Base-by-base conservation (phyloP, 2,329 filamentous ascomycete species). In the Fusarium neocosmosporiellum region DNA sequence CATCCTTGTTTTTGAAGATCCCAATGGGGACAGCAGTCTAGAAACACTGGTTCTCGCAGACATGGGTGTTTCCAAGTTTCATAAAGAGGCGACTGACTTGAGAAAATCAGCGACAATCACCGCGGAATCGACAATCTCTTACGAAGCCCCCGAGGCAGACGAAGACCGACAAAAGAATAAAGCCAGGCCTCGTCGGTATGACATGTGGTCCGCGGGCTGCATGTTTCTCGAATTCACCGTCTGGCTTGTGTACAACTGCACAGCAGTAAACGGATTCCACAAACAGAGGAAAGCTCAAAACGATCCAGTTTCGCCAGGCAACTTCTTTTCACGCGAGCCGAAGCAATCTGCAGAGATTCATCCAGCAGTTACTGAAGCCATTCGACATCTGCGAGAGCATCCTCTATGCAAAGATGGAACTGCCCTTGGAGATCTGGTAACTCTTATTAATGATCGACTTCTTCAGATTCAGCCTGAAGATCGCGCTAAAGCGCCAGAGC, bases 131-230 rank as follows among this genome's bases (percentile, higher is more conserved):
- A 75, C 72, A 1, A 29, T 66, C 7, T 54, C 48, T 8, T 75
- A 75, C 14, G 69, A 74, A 54, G 64, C 72, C 2, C 72, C 71
- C 2, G 72, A 75, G 48, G 69, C 62, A 18, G 36, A 67, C 1
- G 53, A 53, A 0, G 54, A 68, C 22, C 36, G 53, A 2, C 14
- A 14, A 33, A 36, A 62, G 5, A 31, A 48, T 4, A 55, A 14
- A 0, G 41, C 71, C 9, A 67, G 72, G n/a, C 37, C 59, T 3
- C 62, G 72, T 0, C 36, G 48, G 0, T 75, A 70, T 11, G 72
- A 75, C 10, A 70, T 74, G 41, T 75, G 72, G 72, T 70, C 72
- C 1, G 22, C 71, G 1, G 73, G 73, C 8, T 75, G 70, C 33
- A 67, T 75, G 22, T 69, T 71, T 11, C 46, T 75, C 2, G 70